Conservation (phyloP, 2,329 filamentous ascomycete species). For the Capronia coronata region DNA sequence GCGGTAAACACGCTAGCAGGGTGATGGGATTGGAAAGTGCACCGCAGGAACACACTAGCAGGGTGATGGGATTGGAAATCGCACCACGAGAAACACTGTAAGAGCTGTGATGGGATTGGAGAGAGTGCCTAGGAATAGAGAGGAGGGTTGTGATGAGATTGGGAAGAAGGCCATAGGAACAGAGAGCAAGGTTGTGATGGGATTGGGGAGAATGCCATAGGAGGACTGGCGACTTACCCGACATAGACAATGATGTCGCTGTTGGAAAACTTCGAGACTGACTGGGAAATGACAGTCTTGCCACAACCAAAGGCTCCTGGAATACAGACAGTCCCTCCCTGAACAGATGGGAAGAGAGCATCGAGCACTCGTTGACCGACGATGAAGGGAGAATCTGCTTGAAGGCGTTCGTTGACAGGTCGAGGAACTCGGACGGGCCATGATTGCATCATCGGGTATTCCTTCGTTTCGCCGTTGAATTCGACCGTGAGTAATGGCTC, state of each 20-base stretch:
- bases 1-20: too few species aligned
- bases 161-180: background rate
- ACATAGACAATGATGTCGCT: conserved; percentile 98
- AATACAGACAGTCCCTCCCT: conserved; percentile 96
- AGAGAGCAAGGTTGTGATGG: too few species aligned
- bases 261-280: conserved; percentile 99
- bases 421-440: conserved; percentile 97
- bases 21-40: too few species aligned
- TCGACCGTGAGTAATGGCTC: conserved; percentile 93
- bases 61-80: too few species aligned
- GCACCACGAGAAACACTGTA: too few species aligned
- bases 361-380: conserved; percentile 96
- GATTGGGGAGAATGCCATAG: background rate
- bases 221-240: conserved; percentile 43
- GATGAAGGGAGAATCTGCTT: conserved; percentile 83
- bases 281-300: conserved; percentile 98
- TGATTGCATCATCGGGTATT: conserved; percentile 96
- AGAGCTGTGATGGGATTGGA: too few species aligned
- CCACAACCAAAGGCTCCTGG: conserved; percentile 97
- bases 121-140: too few species aligned
- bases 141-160: too few species aligned
- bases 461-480: conserved; percentile 91
- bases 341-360: conserved; percentile 90
- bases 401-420: conserved; percentile 84
- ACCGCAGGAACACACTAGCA: too few species aligned